Conservation (phyloP, 331 rosid genomes). For the Quercus phellos region DNA sequence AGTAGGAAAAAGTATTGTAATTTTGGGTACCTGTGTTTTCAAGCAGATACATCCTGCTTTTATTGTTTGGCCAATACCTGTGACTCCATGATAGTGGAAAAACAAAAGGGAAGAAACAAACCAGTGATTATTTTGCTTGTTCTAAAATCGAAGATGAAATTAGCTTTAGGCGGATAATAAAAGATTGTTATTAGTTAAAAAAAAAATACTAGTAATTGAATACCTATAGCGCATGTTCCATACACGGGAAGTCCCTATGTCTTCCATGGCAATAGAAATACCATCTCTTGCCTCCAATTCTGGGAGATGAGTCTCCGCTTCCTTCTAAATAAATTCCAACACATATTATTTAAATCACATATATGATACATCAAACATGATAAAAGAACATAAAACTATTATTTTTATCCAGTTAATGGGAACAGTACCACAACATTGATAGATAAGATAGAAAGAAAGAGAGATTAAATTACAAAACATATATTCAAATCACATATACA, state of each 20-base stretch:
- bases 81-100: constrained; percentile 39
- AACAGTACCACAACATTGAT: not conserved
- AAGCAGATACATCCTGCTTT: constrained; percentile 98
- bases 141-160: not conserved
- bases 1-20: not conserved
- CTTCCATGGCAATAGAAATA: constrained; percentile 88
- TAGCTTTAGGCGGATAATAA: not conserved
- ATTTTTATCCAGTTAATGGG: not conserved
- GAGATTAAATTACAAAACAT: too few species aligned
- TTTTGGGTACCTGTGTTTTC: constrained; percentile 78
- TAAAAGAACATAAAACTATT: not conserved
- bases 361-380: not conserved
- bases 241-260: constrained; percentile 84
- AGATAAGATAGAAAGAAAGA: not conserved
- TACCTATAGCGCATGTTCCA: constrained; percentile 99
- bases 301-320: constrained; percentile 96
- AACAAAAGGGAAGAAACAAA: not conserved
- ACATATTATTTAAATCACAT: not conserved
- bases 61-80: constrained; percentile 99
- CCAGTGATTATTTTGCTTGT: constrained; percentile 10
- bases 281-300: constrained; percentile 93
- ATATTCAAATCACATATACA: not conserved
- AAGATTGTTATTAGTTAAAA: not conserved
- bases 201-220: not conserved
- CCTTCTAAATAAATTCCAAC: constrained; percentile 53